These are phyloP conservation scores for Choanephora cucurbitarum DNA, from an alignment of 371 early-diverging fungal species.

Conservation along the genomic window DNA sequence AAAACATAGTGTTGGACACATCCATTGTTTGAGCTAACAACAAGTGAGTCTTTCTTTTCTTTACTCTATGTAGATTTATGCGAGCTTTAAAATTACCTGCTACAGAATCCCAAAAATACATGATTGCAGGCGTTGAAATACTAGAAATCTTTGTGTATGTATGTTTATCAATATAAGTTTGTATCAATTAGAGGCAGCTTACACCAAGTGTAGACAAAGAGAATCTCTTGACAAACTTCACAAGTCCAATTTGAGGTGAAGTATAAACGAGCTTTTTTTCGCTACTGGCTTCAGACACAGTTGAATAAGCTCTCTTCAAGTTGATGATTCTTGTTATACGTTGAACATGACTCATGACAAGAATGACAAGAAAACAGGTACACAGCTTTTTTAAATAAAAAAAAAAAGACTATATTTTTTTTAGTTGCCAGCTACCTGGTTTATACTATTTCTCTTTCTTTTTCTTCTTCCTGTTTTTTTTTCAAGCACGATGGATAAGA, in stretches of 20 bases:
- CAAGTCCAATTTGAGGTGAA: constrained; percentile 36
- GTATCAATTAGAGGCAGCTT: no score
- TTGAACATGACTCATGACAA: no score
- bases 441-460: no score
- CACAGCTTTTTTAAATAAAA: no score
- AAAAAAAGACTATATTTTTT: no score
- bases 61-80: not conserved
- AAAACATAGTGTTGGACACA: constrained; percentile 36
- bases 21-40: constrained; percentile 35
- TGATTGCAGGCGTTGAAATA: constrained; percentile 38
- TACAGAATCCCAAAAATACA: constrained; percentile 49
- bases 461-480: no score
- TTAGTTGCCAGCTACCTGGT: no score
- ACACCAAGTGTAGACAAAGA: constrained; percentile 44
- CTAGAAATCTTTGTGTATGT: constrained; percentile 44
- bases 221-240: constrained; percentile 44
- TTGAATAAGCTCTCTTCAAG: constrained; percentile 1
- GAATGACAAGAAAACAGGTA: no score
- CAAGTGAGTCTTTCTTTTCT: not conserved
- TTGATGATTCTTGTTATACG: not conserved
- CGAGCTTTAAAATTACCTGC: constrained; percentile 35
- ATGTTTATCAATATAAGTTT: not conserved
- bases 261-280: constrained; percentile 32
- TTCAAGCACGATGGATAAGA: no score
- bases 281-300: not conserved